These are phyloP conservation scores for Prototheca cutis DNA, from an alignment of 163 green algal species.

Conservation along the genomic window DNA sequence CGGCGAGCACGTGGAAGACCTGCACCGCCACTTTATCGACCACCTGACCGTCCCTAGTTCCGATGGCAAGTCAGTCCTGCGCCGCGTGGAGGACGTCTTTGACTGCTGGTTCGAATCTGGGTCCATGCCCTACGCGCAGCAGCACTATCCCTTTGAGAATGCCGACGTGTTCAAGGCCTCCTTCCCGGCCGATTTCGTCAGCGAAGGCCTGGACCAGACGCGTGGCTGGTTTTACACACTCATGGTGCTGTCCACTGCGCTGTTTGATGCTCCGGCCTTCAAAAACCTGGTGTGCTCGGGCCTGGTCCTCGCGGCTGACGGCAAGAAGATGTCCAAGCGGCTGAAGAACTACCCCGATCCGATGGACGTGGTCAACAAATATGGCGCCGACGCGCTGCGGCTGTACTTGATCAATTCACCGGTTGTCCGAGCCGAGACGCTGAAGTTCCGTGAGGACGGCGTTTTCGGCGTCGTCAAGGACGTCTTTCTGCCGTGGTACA, in stretches of 20 bases:
- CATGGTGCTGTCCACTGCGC: conserved; percentile 97
- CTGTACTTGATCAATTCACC: conserved; percentile 98
- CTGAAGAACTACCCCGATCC: conserved; percentile 99
- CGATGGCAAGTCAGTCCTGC: conserved; percentile 54
- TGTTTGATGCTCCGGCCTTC: conserved; percentile 98
- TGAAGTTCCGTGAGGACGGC: conserved; percentile 88
- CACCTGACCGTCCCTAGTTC: conserved; percentile 85
- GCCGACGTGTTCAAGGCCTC: conserved; percentile 84
- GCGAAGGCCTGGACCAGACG: conserved; percentile 94
- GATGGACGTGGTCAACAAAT: conserved; percentile 76
- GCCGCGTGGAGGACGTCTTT: conserved; percentile 92
- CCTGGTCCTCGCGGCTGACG: conserved; percentile 91
- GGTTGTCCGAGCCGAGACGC: conserved; percentile 69
- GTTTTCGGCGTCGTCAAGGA: conserved; percentile 92
- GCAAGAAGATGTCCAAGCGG: conserved; percentile 99
- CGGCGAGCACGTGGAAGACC: conserved; percentile 75
- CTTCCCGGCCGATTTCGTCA: conserved; percentile 98
- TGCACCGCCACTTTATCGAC: conserved; percentile 98
- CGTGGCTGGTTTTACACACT: conserved; percentile 99
- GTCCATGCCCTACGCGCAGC: conserved; percentile 84
- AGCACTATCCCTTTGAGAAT: conserved; percentile 99
- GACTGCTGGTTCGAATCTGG: conserved; percentile 98
- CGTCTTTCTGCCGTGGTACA: conserved; percentile 99
- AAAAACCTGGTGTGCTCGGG: conserved; percentile 98
- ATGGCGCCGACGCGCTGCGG: conserved; percentile 89